Evolutionary conservation across 495 filamentous ascomycete species (phyloP).

Genomic region (Neurospora sp.): DNA sequence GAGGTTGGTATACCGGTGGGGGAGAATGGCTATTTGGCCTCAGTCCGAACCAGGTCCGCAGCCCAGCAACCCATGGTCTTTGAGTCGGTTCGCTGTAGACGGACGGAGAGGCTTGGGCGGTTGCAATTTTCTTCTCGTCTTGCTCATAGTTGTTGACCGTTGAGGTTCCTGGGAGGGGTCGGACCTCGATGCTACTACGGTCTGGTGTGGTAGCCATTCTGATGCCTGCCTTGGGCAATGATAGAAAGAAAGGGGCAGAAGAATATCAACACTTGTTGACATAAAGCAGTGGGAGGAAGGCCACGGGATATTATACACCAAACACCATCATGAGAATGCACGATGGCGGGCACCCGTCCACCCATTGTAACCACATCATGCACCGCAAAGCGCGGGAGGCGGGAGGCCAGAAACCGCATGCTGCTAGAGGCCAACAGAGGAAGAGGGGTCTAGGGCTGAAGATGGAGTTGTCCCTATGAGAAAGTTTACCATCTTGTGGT

Average conservation of each 20-base stretch:
- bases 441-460: not conserved
- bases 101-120: not conserved
- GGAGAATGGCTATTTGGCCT: not conserved
- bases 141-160: not conserved
- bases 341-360: not conserved
- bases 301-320: not conserved
- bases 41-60: not conserved
- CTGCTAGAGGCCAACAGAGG: not conserved
- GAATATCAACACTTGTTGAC: not conserved
- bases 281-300: not conserved
- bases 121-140: not conserved
- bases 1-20: conserved; percentile 1
- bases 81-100: not conserved
- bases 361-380: not conserved
- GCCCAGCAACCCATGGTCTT: not conserved
- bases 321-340: not conserved
- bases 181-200: not conserved
- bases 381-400: not conserved
- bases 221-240: not conserved
- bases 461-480: not conserved
- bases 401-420: not conserved
- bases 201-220: not conserved
- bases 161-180: not conserved
- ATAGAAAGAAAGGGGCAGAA: not conserved
- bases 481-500: not conserved